phyloP scores from a whole-genome alignment of 2,329 filamentous ascomycete genomes.

The Exophiala aquamarina region DNA sequence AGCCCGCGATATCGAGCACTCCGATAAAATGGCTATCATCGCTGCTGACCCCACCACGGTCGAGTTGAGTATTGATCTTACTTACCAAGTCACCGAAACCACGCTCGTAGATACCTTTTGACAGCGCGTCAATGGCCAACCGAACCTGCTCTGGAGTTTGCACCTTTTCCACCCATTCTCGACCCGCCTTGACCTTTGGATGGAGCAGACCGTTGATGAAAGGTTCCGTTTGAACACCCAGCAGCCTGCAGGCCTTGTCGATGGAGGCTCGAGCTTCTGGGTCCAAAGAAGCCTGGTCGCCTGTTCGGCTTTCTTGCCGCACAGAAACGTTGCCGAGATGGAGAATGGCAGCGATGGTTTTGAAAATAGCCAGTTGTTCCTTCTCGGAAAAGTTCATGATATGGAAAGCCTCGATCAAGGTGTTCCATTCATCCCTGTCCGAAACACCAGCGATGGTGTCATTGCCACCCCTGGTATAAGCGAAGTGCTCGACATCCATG shows the following conservation, averaged over 20 bases:
- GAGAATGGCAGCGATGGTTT: constrained; percentile 85
- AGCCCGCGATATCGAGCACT: constrained; percentile 96
- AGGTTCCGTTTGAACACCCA: constrained; percentile 79
- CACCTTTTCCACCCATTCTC: constrained; percentile 98
- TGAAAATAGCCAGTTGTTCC: constrained; percentile 79
- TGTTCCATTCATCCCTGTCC: constrained; percentile 86
- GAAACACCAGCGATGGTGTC: constrained; percentile 89
- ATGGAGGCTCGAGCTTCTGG: constrained; percentile 73
- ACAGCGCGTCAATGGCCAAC: constrained; percentile 81
- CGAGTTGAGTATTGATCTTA: constrained; percentile 87
- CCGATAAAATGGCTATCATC: constrained; percentile 97
- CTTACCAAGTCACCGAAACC: constrained; percentile 90
- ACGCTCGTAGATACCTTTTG: constrained; percentile 97
- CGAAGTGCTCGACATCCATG: constrained; percentile 79
- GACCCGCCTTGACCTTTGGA: constrained; percentile 89
- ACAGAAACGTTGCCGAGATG: constrained; percentile 92
- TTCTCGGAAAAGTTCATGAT: constrained; percentile 90
- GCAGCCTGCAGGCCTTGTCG: constrained; percentile 74
- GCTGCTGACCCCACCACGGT: constrained; percentile 75
- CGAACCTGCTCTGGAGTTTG: constrained; percentile 96
- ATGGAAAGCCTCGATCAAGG: constrained; percentile 85
- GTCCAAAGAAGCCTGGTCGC: constrained; percentile 83
- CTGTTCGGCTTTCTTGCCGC: constrained; percentile 83
- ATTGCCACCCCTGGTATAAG: constrained; percentile 88
- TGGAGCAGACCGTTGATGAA: constrained; percentile 89